Conservation (phyloP, 805 yeast species). For the Saccharomycopsis selenospora region DNA sequence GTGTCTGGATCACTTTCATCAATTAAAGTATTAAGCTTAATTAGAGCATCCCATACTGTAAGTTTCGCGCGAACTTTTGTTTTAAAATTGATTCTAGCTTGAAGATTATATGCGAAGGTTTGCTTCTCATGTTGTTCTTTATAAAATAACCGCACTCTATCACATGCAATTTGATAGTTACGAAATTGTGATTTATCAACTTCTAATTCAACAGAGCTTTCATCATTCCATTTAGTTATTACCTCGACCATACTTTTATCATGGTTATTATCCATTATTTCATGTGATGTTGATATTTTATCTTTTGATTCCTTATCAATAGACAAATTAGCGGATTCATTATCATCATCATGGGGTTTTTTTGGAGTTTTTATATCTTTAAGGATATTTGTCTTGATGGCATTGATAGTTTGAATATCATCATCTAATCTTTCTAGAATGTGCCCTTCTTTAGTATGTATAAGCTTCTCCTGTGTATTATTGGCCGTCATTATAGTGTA, state of each 20-base stretch:
- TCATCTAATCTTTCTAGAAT: constrained; percentile 30
- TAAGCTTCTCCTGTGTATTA: constrained; percentile 16
- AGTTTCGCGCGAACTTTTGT: constrained; percentile 58
- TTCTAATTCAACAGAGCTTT: constrained; percentile 22
- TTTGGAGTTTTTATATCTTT: constrained; percentile 12
- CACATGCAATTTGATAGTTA: constrained; percentile 63
- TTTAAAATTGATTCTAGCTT: constrained; percentile 65
- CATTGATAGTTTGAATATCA: constrained; percentile 36
- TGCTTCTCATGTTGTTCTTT: constrained; percentile 62
- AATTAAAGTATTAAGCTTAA: constrained; percentile 50
- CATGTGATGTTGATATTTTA: not conserved
- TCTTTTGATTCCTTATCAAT: constrained; percentile 12
- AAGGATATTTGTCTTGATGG: constrained; percentile 29
- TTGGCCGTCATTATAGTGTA: too few species aligned
- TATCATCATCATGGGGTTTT: not conserved
- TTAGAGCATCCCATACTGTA: constrained; percentile 68
- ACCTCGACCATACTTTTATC: constrained; percentile 11
- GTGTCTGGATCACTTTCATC: constrained; percentile 76
- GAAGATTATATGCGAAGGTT: constrained; percentile 65
- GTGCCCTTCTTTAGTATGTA: constrained; percentile 18
- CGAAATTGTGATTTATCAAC: constrained; percentile 40
- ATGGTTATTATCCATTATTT: not conserved
- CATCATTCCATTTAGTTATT: constrained; percentile 11
- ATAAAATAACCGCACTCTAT: constrained; percentile 58
- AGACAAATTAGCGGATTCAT: constrained; percentile 1